phyloP scores from a whole-genome alignment of 2,329 filamentous ascomycete species.

The Drechslerella coelobrocha region DNA sequence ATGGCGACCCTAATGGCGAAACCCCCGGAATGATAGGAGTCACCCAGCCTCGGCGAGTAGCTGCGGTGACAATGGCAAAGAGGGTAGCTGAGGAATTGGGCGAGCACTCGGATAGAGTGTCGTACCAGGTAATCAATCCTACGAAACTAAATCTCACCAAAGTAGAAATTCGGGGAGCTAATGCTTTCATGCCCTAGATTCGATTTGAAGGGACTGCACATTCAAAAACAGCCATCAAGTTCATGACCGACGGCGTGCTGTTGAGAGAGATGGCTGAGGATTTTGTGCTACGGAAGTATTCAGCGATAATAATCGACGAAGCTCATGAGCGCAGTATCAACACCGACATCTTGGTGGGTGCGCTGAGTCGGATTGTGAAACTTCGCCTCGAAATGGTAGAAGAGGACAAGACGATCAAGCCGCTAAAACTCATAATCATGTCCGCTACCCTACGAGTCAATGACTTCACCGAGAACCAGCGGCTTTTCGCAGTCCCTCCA shows the following conservation, averaged over 20 bases:
- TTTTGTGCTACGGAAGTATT: constrained; percentile 86
- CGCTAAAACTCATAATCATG: constrained; percentile 96
- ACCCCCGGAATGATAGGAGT: constrained; percentile 93
- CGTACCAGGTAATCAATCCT: constrained; percentile 66
- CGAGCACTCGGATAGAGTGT: constrained; percentile 75
- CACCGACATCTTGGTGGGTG: constrained; percentile 96
- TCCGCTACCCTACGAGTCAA: constrained; percentile 91
- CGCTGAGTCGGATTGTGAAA: constrained; percentile 91
- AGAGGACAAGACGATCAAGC: constrained; percentile 71
- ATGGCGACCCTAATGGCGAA: constrained; percentile 76
- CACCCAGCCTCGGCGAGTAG: constrained; percentile 92
- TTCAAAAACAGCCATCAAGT: constrained; percentile 87
- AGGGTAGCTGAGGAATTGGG: constrained; percentile 87
- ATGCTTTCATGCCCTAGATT: constrained; percentile 64
- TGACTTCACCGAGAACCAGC: constrained; percentile 84
- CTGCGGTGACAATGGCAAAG: constrained; percentile 94
- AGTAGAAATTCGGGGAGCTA: constrained; percentile 9
- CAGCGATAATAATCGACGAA: constrained; percentile 92
- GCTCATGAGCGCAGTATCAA: constrained; percentile 97
- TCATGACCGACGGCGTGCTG: constrained; percentile 98
- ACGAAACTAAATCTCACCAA: constrained; percentile 23
- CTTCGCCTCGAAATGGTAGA: constrained; percentile 76
- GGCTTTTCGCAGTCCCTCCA: constrained; percentile 77
- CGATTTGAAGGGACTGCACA: constrained; percentile 87
- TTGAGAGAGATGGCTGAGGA: constrained; percentile 90